Evolutionary conservation across 306 rosid genomes (phyloP).

Genomic region (Citrullus amarus): DNA sequence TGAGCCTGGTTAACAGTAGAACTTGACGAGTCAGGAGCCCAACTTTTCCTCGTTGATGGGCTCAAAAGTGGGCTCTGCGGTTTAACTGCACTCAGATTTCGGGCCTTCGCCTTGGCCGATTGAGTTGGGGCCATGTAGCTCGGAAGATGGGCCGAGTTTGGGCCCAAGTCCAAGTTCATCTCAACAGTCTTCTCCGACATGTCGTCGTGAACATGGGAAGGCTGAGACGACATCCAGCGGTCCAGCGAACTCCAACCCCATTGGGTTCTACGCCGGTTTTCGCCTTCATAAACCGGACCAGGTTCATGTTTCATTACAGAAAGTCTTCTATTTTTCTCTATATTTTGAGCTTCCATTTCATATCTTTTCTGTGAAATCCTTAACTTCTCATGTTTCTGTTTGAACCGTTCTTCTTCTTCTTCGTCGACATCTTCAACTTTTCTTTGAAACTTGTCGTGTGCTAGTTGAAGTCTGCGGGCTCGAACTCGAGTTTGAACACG

Average conservation of each 20-base stretch:
- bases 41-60: slow-evolving; percentile 28
- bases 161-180: slow-evolving; percentile 38
- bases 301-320: slow-evolving; percentile 45
- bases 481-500: slow-evolving; percentile 73
- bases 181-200: slow-evolving; percentile 72
- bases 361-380: slow-evolving; percentile 15
- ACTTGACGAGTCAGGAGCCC: slow-evolving; percentile 45
- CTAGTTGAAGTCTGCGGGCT: slow-evolving; percentile 55
- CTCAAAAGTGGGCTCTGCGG: slow-evolving; percentile 41
- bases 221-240: slow-evolving; percentile 67
- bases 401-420: background rate
- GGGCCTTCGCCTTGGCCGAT: slow-evolving; percentile 82
- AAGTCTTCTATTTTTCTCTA: slow-evolving; percentile 28
- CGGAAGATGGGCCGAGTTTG: slow-evolving; percentile 20
- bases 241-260: slow-evolving; percentile 92
- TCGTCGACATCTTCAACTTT: background rate
- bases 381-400: slow-evolving; percentile 12
- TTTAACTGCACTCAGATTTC: slow-evolving; percentile 27
- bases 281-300: slow-evolving; percentile 14
- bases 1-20: slow-evolving; percentile 14
- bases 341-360: slow-evolving; percentile 21
- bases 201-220: slow-evolving; percentile 27
- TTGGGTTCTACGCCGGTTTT: slow-evolving; percentile 20
- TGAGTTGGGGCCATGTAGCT: slow-evolving; percentile 91
- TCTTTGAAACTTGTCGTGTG: slow-evolving; percentile 37